Conservation (phyloP, 176 grass and related monocot species). For the Hyparrhenia diplandra region DNA sequence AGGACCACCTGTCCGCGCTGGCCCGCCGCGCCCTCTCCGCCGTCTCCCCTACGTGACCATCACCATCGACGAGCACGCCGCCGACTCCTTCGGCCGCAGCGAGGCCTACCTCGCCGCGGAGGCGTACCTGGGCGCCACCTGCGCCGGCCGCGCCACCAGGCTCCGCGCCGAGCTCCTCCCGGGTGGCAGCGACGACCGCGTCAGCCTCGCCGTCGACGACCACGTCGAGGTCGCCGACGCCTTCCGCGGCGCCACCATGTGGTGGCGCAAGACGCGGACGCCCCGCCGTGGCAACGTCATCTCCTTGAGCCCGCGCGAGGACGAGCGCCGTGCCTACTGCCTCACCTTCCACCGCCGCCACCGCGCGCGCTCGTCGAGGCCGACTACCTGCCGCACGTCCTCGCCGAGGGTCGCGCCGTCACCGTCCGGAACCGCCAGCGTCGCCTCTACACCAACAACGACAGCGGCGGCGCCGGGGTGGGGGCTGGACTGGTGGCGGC, state of each 20-base stretch:
- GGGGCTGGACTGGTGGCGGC: background rate
- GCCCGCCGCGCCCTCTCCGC: background rate
- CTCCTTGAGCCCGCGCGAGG: background rate
- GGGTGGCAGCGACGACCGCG: conserved; percentile 7
- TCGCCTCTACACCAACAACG: conserved; percentile 52
- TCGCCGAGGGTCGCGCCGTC: too few relatives aligned
- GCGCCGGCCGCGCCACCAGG: conserved; percentile 7
- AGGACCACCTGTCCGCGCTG: background rate
- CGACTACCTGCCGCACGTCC: conserved; percentile 39
- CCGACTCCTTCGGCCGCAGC: conserved; percentile 20
- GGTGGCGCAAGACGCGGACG: conserved; percentile 6
- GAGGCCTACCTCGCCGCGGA: conserved; percentile 36
- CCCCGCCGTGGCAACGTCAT: background rate
- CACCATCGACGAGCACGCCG: conserved; percentile 38
- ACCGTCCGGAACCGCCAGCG: conserved; percentile 28
- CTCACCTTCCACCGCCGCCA: conserved; percentile 28
- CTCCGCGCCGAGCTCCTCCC: conserved; percentile 38
- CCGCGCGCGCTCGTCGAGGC: conserved; percentile 22
- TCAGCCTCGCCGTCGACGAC: conserved; percentile 37
- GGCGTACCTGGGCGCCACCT: conserved; percentile 47
- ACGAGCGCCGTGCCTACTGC: conserved; percentile 14
- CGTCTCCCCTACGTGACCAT: conserved; percentile 40
- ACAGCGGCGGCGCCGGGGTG: background rate
- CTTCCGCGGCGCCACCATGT: conserved; percentile 28
- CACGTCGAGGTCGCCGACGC: conserved; percentile 44